phyloP scores from a whole-genome alignment of 495 filamentous ascomycete species.

The Aspergillus avenaceus region DNA sequence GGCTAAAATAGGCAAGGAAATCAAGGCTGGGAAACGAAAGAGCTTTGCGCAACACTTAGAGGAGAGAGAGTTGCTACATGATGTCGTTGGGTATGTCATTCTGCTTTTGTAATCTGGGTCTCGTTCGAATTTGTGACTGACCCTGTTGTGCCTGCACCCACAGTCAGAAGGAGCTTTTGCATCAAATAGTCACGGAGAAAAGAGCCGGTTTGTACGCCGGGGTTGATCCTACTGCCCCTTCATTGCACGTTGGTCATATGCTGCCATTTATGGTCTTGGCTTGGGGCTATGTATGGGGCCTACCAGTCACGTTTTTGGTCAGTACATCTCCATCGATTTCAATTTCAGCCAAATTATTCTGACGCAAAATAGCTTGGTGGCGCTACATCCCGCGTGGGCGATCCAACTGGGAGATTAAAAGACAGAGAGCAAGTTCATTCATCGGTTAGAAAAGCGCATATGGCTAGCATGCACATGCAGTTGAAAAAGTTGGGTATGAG shows the following conservation, averaged over 20 bases:
- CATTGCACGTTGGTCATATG: constrained; percentile 89
- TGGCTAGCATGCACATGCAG: constrained; percentile 75
- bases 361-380: constrained; percentile 61
- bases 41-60: constrained; percentile 68
- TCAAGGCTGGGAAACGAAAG: constrained; percentile 56
- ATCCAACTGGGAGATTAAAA: constrained; percentile 73
- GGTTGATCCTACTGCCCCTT: constrained; percentile 87
- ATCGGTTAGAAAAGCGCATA: constrained; percentile 59
- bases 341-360: constrained; percentile 1
- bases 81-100: constrained; percentile 70
- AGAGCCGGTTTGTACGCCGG: constrained; percentile 81
- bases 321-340: constrained; percentile 11
- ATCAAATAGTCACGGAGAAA: constrained; percentile 63
- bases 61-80: constrained; percentile 74
- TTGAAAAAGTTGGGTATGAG: constrained; percentile 72
- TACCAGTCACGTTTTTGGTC: constrained; percentile 65
- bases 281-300: constrained; percentile 87
- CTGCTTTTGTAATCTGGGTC: not conserved
- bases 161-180: constrained; percentile 60
- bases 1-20: constrained; percentile 50
- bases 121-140: not conserved
- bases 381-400: constrained; percentile 80
- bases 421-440: constrained; percentile 56
- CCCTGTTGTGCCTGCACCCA: constrained; percentile 9
- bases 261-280: constrained; percentile 90